Conservation (phyloP, 257 asterid species). For the Rehmannia glutinosa region DNA sequence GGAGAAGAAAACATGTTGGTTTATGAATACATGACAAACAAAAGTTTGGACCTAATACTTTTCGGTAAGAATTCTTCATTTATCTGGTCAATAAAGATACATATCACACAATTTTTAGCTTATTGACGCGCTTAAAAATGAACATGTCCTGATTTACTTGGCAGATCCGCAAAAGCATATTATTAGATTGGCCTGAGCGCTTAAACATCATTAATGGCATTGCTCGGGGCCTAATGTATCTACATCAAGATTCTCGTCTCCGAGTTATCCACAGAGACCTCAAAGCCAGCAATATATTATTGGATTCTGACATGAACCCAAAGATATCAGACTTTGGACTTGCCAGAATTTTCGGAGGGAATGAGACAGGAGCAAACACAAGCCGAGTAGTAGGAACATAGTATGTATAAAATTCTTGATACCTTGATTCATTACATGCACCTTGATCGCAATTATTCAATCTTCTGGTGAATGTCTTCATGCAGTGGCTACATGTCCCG, state of each 20-base stretch:
- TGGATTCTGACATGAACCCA: no score
- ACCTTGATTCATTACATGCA: neutral
- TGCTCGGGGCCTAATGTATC: conserved; percentile 47
- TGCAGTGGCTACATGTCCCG: conserved; percentile 40
- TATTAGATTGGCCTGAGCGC: conserved; percentile 45
- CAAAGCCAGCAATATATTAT: no score
- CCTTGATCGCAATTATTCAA: neutral
- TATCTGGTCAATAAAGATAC: conserved; percentile 31
- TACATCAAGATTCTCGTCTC: conserved; percentile 67
- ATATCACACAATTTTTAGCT: no score
- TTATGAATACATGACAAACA: no score
- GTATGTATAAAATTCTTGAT: conserved; percentile 22
- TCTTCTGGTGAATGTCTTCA: neutral
- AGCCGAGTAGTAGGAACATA: conserved; percentile 39
- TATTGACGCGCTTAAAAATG: no score
- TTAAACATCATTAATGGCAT: conserved; percentile 38
- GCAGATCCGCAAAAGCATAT: conserved; percentile 26
- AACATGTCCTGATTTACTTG: neutral
- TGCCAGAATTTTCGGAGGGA: conserved; percentile 31
- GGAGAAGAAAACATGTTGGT: no score
- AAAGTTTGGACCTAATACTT: no score
- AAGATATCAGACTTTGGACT: no score
- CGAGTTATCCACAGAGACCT: no score
- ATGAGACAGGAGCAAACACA: conserved; percentile 41
- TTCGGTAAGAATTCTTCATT: no score